These are phyloP conservation scores for Chaetoceros tenuissimus DNA, from an alignment of 108 stramenopile genomes.

Conservation along the genomic window DNA sequence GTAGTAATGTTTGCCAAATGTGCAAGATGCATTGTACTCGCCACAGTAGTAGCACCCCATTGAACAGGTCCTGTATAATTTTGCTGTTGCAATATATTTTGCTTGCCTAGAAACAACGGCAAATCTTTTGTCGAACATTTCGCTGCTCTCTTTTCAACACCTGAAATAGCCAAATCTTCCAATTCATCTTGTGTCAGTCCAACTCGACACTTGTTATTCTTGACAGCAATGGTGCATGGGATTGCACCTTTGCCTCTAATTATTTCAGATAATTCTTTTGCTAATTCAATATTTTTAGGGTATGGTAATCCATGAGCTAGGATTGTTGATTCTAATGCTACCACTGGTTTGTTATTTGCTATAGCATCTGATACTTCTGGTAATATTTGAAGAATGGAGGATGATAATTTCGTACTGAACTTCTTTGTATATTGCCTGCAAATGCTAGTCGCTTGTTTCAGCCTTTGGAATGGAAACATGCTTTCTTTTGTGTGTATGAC, in stretches of 20 bases:
- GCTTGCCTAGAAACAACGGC: slow-evolving; percentile 42
- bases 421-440: too few species aligned
- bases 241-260: slow-evolving; percentile 20
- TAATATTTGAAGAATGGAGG: slow-evolving; percentile 11
- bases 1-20: slow-evolving; percentile 80
- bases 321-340: slow-evolving; percentile 97
- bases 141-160: slow-evolving; percentile 44
- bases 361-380: slow-evolving; percentile 30
- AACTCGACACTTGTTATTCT: slow-evolving; percentile 26
- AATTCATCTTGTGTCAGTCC: slow-evolving; percentile 81
- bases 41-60: slow-evolving; percentile 89
- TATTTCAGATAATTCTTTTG: slow-evolving; percentile 52
- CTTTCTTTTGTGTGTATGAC: too few species aligned
- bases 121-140: slow-evolving; percentile 94
- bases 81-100: slow-evolving; percentile 11
- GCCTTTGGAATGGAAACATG: too few species aligned
- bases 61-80: slow-evolving; percentile 25
- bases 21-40: slow-evolving; percentile 88
- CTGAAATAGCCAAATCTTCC: slow-evolving; percentile 67
- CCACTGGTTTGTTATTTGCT: slow-evolving; percentile 31
- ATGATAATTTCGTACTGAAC: too few species aligned
- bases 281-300: slow-evolving; percentile 90
- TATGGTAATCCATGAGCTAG: slow-evolving; percentile 98
- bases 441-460: too few species aligned
- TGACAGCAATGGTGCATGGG: not conserved